These are phyloP conservation scores for Trichoderma asperellum DNA, from an alignment of 2,329 filamentous ascomycete genomes.

Conservation along the genomic window DNA sequence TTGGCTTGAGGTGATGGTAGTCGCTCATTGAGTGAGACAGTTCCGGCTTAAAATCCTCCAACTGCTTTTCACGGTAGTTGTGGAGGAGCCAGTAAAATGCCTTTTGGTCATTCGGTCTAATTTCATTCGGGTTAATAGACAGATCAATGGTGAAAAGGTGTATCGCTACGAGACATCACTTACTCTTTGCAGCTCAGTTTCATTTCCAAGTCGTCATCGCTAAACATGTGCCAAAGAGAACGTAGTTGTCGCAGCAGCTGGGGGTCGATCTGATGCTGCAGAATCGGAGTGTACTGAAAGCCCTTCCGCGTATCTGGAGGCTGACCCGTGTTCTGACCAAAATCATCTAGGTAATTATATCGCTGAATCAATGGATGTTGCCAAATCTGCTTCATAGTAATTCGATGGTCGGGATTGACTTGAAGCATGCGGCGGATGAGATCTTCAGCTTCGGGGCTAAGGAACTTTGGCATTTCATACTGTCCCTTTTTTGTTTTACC, in stretches of 20 bases:
- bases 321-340: constrained; percentile 59
- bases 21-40: constrained; percentile 88
- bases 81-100: constrained; percentile 86
- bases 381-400: constrained; percentile 82
- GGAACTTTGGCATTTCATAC: constrained; percentile 63
- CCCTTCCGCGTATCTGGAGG: constrained; percentile 64
- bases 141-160: background rate
- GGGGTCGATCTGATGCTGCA: constrained; percentile 71
- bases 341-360: constrained; percentile 75
- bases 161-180: constrained; percentile 39
- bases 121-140: constrained; percentile 30
- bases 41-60: constrained; percentile 84
- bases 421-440: constrained; percentile 80
- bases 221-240: constrained; percentile 87
- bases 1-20: constrained; percentile 76
- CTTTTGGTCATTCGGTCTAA: constrained; percentile 86
- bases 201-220: constrained; percentile 70
- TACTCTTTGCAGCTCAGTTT: constrained; percentile 69
- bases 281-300: constrained; percentile 60
- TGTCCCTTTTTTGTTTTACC: constrained; percentile 61
- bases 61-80: constrained; percentile 79
- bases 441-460: constrained; percentile 72
- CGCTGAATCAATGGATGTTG: constrained; percentile 82
- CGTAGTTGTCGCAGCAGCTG: constrained; percentile 84
- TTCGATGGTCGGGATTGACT: constrained; percentile 75